Evolutionary conservation across 1,284 basidiomycete species (phyloP).

Genomic region (Ceratobasidium papillatum): DNA sequence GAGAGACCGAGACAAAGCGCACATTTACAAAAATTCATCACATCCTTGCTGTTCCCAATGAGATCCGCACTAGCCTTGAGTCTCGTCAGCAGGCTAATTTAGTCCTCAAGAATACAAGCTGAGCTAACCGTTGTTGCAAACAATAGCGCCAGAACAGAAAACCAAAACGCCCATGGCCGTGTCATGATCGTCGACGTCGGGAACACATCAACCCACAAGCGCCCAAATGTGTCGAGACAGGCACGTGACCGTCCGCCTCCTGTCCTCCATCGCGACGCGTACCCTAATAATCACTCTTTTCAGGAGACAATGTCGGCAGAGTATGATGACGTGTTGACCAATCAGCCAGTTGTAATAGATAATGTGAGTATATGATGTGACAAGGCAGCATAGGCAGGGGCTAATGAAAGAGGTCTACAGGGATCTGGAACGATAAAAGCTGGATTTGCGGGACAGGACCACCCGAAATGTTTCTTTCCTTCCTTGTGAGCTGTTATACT

Average conservation of each 20-base stretch:
- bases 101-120: no score
- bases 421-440: conserved; percentile 98
- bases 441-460: conserved; percentile 96
- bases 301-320: conserved; percentile 70
- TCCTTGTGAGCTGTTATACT: conserved; percentile 77
- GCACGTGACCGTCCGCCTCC: conserved; percentile 28
- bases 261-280: conserved; percentile 34
- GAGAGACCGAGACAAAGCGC: background rate
- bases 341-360: conserved; percentile 95
- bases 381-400: background rate
- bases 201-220: conserved; percentile 12
- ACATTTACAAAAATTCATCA: conserved; percentile 47
- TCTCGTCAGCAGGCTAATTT: background rate
- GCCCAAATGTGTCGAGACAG: background rate
- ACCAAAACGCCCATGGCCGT: conserved; percentile 17
- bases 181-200: conserved; percentile 18
- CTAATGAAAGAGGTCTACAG: conserved; percentile 57
- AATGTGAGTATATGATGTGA: conserved; percentile 69
- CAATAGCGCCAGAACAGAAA: conserved; percentile 13
- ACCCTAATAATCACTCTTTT: conserved; percentile 8
- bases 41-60: conserved; percentile 43
- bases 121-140: conserved; percentile 29
- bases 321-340: conserved; percentile 89
- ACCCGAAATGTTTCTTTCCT: conserved; percentile 97
- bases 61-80: conserved; percentile 32